Evolutionary conservation across 257 asterid species (phyloP).

Genomic region (Capsicum pubescens): DNA sequence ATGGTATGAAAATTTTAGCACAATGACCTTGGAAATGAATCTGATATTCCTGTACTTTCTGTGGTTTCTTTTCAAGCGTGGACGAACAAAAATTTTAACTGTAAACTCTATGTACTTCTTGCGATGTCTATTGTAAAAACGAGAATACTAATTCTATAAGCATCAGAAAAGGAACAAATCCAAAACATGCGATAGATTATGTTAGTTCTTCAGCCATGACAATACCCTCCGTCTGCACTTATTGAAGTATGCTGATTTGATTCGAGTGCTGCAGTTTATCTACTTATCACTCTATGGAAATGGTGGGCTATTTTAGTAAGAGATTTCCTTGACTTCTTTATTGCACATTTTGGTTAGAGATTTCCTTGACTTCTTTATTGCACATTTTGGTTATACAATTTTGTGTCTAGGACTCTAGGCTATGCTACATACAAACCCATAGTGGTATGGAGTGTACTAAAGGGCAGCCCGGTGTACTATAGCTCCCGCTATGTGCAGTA

Average conservation of each 20-base stretch:
- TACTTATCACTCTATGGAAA: not conserved
- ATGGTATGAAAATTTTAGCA: constrained; percentile 10
- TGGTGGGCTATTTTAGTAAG: not conserved
- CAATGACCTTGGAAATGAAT: not conserved
- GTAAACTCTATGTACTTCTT: not conserved
- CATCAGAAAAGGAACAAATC: not conserved
- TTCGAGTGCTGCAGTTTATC: not conserved
- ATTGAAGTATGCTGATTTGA: not conserved
- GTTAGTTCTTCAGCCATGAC: not conserved
- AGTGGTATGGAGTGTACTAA: too few species aligned
- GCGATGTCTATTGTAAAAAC: not conserved
- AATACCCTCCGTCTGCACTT: not conserved
- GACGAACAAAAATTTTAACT: not conserved
- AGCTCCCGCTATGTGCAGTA: too few species aligned
- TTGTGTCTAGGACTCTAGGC: not conserved
- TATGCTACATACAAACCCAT: constrained; percentile 2
- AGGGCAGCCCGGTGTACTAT: too few species aligned
- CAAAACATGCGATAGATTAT: not conserved
- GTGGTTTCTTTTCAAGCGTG: not conserved
- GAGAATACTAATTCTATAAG: not conserved
- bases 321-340: not conserved
- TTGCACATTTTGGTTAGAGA: not conserved
- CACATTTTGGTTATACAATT: not conserved
- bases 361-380: too few species aligned
- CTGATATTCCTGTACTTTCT: not conserved